phyloP scores from a whole-genome alignment of 192 early-diverging fungal genomes.

The Chytriomyces sp. region DNA sequence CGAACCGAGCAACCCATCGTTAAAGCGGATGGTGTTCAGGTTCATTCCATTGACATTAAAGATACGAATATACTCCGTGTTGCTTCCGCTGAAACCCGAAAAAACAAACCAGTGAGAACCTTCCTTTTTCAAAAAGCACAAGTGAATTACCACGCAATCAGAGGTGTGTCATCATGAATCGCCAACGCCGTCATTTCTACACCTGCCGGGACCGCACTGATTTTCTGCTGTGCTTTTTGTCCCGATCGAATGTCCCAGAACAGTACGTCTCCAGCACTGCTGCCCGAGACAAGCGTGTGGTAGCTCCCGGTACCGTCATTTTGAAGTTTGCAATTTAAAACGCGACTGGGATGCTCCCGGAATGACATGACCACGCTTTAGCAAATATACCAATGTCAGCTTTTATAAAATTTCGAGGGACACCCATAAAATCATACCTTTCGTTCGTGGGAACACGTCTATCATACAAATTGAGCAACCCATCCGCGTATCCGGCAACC shows the following conservation, averaged over 20 bases:
- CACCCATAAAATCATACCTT: constrained; percentile 43
- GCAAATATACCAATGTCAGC: background rate
- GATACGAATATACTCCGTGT: constrained; percentile 60
- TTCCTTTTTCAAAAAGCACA: background rate
- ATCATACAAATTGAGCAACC: constrained; percentile 74
- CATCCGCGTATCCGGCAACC: constrained; percentile 77
- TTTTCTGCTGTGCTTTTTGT: constrained; percentile 4
- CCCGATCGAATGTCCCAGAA: constrained; percentile 46
- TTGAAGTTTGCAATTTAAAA: constrained; percentile 45
- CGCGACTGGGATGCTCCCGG: constrained; percentile 67
- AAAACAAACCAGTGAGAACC: background rate
- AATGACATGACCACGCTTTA: constrained; percentile 60
- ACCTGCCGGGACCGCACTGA: constrained; percentile 5
- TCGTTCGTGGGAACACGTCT: constrained; percentile 57
- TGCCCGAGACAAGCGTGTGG: constrained; percentile 69
- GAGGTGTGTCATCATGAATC: constrained; percentile 46
- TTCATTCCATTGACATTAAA: constrained; percentile 40
- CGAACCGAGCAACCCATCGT: constrained; percentile 63
- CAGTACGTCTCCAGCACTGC: constrained; percentile 45
- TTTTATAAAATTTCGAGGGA: background rate
- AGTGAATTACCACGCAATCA: constrained; percentile 48
- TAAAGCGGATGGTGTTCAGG: constrained; percentile 44
- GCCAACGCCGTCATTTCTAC: constrained; percentile 43
- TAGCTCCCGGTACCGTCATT: constrained; percentile 19
- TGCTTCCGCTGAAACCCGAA: constrained; percentile 46